Evolutionary conservation across 2,329 filamentous ascomycete genomes (phyloP), one percentile per base, ranked within the genome.

Genomic region (Fusarium siculi): DNA sequence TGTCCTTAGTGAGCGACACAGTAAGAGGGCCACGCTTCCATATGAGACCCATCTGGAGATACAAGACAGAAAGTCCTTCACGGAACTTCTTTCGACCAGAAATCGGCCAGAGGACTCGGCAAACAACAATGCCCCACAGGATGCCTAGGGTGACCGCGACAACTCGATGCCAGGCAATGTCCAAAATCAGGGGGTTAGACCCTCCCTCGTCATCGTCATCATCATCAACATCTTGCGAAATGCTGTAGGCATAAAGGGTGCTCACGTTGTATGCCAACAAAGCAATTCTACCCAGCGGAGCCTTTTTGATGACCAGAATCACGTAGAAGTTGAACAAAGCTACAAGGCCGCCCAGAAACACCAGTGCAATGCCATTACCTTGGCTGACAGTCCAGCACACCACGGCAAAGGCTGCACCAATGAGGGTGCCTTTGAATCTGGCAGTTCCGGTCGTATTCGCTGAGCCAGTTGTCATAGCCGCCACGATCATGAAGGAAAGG

Each of bases 401-500:
- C 37, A 95, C 87, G 1, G 96, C 93, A 72, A 92, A 92, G 3
- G 88, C 80, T 11, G 94, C 95, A 23, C 96, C 96, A 42, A 97
- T 86, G 39, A 94, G 87, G 2, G 96, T 99, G 64, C 96, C 96
- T 14, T 94, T 86, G 79, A 98, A 96, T 75, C 96, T 91, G 54
- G 95, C 91, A 78, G 91, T 91, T 8, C 95, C 95, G 0, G 96
- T 98, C 4, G 96, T 97, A 81, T 98, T 99, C 30, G 95, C 94
- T 12, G 96, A 95, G 34, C 96, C 96, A 28, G 98, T 96, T 0
- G 96, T 99, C 95, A 98, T 98, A 42, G 93, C 95, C 80, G 95
- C 97, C 30, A 99, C 96, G 79, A 98, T 91, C 96, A 98, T 98
- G 85, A 97, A 98, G 0, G 95, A 97, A 62, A 99, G 82, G 5